Conservation (phyloP, 768 basidiomycete genomes). For the Boletus subcaerulescens region DNA sequence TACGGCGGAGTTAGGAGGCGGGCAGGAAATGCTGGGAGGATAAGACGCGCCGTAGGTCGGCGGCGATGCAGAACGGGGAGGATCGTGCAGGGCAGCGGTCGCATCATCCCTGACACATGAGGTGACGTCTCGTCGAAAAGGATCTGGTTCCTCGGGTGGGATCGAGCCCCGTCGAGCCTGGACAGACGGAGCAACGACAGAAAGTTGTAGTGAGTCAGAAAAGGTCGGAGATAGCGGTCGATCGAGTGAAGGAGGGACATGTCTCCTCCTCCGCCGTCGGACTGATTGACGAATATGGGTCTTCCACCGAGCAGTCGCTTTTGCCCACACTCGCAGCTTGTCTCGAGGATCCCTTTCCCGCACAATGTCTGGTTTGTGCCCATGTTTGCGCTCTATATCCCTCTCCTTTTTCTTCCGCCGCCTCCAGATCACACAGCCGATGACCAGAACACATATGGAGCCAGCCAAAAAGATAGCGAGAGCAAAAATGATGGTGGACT, state of each 20-base stretch:
- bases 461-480: conserved; percentile 63
- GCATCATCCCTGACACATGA: not conserved
- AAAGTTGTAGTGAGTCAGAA: conserved; percentile 8
- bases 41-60: conserved; percentile 45
- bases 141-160: conserved; percentile 2
- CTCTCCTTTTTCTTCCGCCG: conserved; percentile 33
- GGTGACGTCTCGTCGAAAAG: conserved; percentile 2
- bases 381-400: conserved; percentile 55
- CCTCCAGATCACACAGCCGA: conserved; percentile 61
- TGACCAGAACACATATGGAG: conserved; percentile 58
- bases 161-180: conserved; percentile 32
- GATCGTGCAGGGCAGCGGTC: conserved; percentile 1
- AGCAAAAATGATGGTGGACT: conserved; percentile 49
- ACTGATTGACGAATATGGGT: conserved; percentile 59
- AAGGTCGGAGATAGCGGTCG: conserved; percentile 21
- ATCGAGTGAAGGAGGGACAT: not conserved
- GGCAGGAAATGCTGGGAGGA: conserved; percentile 11
- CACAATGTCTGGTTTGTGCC: conserved; percentile 19
- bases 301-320: conserved; percentile 67
- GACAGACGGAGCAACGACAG: conserved; percentile 6
- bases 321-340: conserved; percentile 61
- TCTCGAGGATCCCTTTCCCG: conserved; percentile 45
- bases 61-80: conserved; percentile 31
- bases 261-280: conserved; percentile 47
- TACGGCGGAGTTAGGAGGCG: conserved; percentile 1